These are phyloP conservation scores for Phialemoniopsis sp. DNA, from an alignment of 2,329 filamentous ascomycete species.

Conservation along the genomic window DNA sequence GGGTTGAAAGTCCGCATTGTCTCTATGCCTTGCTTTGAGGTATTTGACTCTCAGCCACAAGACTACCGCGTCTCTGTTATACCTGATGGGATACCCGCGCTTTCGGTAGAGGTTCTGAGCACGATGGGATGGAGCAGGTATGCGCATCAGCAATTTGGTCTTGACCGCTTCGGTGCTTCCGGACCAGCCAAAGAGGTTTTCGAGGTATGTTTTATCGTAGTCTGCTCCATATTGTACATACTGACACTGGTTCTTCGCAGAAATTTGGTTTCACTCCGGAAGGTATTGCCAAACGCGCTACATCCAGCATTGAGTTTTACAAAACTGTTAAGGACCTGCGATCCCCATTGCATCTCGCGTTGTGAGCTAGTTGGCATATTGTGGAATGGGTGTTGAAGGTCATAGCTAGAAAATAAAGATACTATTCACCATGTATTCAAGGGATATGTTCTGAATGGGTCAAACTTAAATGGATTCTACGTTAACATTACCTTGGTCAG, in stretches of 20 bases:
- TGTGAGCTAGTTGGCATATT: too few relatives aligned
- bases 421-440: too few relatives aligned
- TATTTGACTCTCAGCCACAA: conserved; percentile 91
- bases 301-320: conserved; percentile 94
- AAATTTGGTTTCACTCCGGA: conserved; percentile 99
- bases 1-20: conserved; percentile 85
- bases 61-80: conserved; percentile 91
- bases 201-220: conserved; percentile 66
- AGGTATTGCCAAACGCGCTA: conserved; percentile 90
- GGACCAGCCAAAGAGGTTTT: conserved; percentile 98
- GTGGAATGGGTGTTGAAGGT: too few relatives aligned
- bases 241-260: too few relatives aligned
- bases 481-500: too few relatives aligned
- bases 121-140: conserved; percentile 99
- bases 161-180: conserved; percentile 97
- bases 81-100: conserved; percentile 86
- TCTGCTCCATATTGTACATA: conserved; percentile 23
- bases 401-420: too few relatives aligned
- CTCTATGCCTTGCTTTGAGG: conserved; percentile 94
- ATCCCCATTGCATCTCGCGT: too few relatives aligned
- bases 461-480: too few relatives aligned
- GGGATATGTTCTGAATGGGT: too few relatives aligned
- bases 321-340: conserved; percentile 88
- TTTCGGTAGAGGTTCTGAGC: conserved; percentile 95
- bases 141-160: conserved; percentile 97